These are phyloP conservation scores for Helotiales sp. DNA, from an alignment of 2,329 filamentous ascomycete species.

Conservation along the genomic window DNA sequence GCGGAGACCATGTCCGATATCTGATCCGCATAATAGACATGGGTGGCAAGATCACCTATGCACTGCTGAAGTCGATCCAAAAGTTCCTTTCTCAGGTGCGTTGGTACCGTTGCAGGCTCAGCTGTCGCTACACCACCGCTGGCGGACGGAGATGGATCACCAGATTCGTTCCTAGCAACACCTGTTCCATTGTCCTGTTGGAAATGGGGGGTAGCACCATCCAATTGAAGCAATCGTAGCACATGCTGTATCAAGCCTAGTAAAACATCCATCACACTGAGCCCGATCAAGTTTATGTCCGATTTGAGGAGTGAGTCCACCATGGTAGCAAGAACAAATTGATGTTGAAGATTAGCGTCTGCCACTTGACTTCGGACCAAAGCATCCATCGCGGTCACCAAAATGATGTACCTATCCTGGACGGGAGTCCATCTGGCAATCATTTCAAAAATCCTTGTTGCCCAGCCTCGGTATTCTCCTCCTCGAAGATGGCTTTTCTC, in stretches of 20 bases:
- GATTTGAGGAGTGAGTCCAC: conserved; percentile 84
- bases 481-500: conserved; percentile 46
- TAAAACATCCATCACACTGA: conserved; percentile 95
- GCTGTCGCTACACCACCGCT: conserved; percentile 36
- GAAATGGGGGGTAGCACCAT: conserved; percentile 45
- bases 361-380: conserved; percentile 70
- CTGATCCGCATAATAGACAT: conserved; percentile 96
- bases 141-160: conserved; percentile 11
- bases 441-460: conserved; percentile 79
- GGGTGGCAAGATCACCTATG: conserved; percentile 89
- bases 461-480: conserved; percentile 69
- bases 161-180: conserved; percentile 14
- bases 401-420: conserved; percentile 89
- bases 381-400: conserved; percentile 80
- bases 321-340: conserved; percentile 77
- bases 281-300: conserved; percentile 88
- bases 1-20: conserved; percentile 91
- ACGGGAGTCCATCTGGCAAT: conserved; percentile 89
- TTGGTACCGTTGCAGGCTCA: conserved; percentile 54
- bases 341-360: conserved; percentile 73
- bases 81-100: conserved; percentile 62
- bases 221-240: conserved; percentile 74
- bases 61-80: conserved; percentile 76
- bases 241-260: conserved; percentile 85
- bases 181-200: conserved; percentile 38